These are phyloP conservation scores for Solanum gracilifrons DNA, from an alignment of 257 asterid species.

Conservation along the genomic window DNA sequence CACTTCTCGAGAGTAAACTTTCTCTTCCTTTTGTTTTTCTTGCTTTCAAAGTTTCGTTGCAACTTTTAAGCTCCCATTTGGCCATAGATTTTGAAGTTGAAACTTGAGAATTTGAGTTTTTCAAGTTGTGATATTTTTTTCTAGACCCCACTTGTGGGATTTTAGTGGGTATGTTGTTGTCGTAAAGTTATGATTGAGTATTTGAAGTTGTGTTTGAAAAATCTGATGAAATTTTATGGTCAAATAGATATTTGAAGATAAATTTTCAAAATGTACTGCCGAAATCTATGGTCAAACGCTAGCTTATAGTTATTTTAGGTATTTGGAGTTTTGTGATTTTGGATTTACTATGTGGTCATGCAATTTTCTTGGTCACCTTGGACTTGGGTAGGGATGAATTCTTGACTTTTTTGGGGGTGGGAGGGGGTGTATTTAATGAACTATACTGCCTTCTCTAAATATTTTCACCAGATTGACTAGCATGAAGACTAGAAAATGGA, in stretches of 20 bases:
- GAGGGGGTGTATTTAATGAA: not conserved
- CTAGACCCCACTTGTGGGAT: not conserved
- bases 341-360: not conserved
- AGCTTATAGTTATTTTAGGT: not conserved
- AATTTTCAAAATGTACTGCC: not conserved
- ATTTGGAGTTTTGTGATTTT: not conserved
- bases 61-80: not conserved
- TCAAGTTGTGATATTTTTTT: not conserved
- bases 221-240: not conserved
- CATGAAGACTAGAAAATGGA: not conserved
- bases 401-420: not conserved
- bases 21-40: not conserved
- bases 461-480: not conserved
- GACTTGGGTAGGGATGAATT: not conserved
- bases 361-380: not conserved
- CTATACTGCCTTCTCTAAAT: not conserved
- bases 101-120: not conserved
- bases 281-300: not conserved
- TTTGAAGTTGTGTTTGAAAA: not conserved
- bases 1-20: conserved; percentile 30
- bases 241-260: not conserved
- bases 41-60: not conserved
- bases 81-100: not conserved
- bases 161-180: not conserved
- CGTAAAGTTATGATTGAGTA: not conserved